Evolutionary conservation across 306 rosid species (phyloP).

Genomic region (Hippophae gyantsensis): DNA sequence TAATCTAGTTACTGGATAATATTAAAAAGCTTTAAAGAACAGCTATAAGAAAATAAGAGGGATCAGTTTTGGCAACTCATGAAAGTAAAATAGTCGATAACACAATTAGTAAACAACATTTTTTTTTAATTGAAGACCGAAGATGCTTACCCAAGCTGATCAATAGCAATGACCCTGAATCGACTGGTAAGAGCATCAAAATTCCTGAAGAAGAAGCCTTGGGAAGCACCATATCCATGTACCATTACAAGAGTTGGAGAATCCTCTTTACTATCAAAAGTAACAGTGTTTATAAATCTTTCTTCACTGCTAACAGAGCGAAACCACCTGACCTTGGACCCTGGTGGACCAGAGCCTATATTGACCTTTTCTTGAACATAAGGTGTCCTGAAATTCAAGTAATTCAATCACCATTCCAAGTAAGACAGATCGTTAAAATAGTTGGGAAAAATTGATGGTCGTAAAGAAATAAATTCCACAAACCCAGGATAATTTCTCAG

Average conservation of each 20-base stretch:
- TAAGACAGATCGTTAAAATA: not conserved
- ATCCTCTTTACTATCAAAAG: slow-evolving; percentile 56
- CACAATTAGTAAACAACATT: not conserved
- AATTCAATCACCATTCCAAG: slow-evolving; percentile 13
- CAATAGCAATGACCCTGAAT: slow-evolving; percentile 80
- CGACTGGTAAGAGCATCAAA: slow-evolving; percentile 84
- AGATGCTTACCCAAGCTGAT: slow-evolving; percentile 82
- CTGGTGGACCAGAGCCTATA: slow-evolving; percentile 89
- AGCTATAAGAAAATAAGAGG: not conserved
- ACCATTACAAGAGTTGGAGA: slow-evolving; percentile 89
- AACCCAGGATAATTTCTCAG: too few species aligned
- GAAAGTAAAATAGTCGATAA: not conserved
- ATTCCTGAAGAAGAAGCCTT: slow-evolving; percentile 93
- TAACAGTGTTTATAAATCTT: slow-evolving; percentile 74
- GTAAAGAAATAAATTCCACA: too few species aligned
- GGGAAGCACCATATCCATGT: slow-evolving; percentile 85
- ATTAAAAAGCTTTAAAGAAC: not conserved
- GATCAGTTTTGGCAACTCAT: too few species aligned
- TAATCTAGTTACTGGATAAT: not conserved
- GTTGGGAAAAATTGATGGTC: not conserved
- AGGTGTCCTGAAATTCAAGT: slow-evolving; percentile 55
- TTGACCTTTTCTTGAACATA: slow-evolving; percentile 82
- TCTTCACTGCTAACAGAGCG: slow-evolving; percentile 70
- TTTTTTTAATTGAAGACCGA: slow-evolving; percentile 5
- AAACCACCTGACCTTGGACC: slow-evolving; percentile 78